These are phyloP conservation scores for Funneliformis caledonium DNA, from an alignment of 371 early-diverging fungal genomes.

Conservation along the genomic window DNA sequence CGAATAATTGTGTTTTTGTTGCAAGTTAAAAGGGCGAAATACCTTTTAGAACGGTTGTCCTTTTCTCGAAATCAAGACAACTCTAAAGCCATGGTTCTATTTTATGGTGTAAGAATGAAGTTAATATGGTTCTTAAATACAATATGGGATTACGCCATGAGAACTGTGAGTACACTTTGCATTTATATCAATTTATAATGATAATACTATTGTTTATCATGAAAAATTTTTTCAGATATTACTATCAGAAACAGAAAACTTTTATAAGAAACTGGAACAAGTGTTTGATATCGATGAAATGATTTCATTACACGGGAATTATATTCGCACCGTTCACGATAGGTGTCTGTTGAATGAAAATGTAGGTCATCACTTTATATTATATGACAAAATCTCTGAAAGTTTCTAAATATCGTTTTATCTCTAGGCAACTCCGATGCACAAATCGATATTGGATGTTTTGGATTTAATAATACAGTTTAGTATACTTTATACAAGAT, in stretches of 20 bases:
- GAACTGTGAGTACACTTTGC: conserved; percentile 47
- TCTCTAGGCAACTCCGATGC: conserved; percentile 46
- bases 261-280: conserved; percentile 41
- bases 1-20: conserved; percentile 48
- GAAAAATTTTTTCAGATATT: conserved; percentile 49
- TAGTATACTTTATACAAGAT: conserved; percentile 39
- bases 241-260: conserved; percentile 48
- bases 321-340: conserved; percentile 49
- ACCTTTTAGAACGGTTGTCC: conserved; percentile 52
- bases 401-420: not conserved
- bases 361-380: conserved; percentile 40
- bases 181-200: not conserved
- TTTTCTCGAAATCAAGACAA: conserved; percentile 43
- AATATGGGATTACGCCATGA: conserved; percentile 57
- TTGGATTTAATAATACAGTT: conserved; percentile 50
- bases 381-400: not conserved
- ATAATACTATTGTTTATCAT: not conserved
- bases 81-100: conserved; percentile 40
- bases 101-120: conserved; percentile 53
- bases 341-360: conserved; percentile 54
- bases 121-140: conserved; percentile 58
- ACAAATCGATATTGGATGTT: conserved; percentile 47
- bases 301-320: conserved; percentile 48
- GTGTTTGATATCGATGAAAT: conserved; percentile 52
- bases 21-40: conserved; percentile 55